Evolutionary conservation across 106 monocot species (phyloP), one percentile per base, ranked within the genome.

Genomic region (Hemerocallis citrina): DNA sequence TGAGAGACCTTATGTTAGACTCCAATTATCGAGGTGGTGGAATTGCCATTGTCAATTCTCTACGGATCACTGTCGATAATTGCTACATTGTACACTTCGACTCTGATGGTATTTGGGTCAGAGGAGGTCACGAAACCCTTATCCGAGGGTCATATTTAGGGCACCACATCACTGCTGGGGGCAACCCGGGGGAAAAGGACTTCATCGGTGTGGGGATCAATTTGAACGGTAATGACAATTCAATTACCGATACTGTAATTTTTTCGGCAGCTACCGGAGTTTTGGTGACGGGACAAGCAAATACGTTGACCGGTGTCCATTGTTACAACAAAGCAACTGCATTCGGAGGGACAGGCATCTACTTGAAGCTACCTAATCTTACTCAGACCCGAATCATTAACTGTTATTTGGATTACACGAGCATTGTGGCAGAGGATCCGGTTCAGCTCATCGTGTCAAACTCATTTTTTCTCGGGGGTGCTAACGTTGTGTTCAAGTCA

Each of bases 271-370:
- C 57, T 0, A 71, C 42, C 21, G 89, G 89, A 1, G 52, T 89
- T 20, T 7, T 75, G 16, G 66, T 89, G 40, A 55, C 59, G 32
- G 85, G 81, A 5, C 78, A 81, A 62, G 89, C 89, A 17, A 89
- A 89, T 64, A 50, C 62, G 1, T 36, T 89, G 12, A 64, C 77
- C 20, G 78, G 78, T 12, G 81, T 85, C 29, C 89, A 89, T 29
- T 89, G 84, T 55, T 89, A 89, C 72, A 85, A 89, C 66, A 89
- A 89, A 64, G 89, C 89, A 9, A 68, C 81, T 0, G 77, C 72
- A 10, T 85, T 61, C 44, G 81, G 84, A n/a, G 89, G 89, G 13
- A 55, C 49, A n/a, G 89, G 89, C 15, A 78, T 89, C 28, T 63
- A 85, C 48, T 21, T 89, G 35, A 75, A 73, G 35, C 30, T 58